Conservation (phyloP, 495 filamentous ascomycete species). For the Aspergillus kassunensis region DNA sequence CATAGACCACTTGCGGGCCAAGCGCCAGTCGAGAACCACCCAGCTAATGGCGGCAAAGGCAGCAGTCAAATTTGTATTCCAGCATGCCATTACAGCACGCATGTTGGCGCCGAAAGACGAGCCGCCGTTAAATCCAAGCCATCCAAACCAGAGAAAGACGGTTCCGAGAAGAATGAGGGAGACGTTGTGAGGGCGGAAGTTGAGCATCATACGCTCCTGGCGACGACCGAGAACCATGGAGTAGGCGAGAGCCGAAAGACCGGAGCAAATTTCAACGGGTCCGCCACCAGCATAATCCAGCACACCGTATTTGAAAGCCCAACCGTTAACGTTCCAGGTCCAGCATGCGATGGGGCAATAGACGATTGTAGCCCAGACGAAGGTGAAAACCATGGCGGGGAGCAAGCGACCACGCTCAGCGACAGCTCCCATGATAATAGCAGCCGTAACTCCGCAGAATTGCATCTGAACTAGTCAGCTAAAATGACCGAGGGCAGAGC, state of each 20-base stretch:
- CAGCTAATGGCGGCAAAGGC: conserved; percentile 85
- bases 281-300: conserved; percentile 96
- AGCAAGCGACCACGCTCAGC: conserved; percentile 92
- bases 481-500: neutral
- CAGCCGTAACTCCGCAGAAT: conserved; percentile 91
- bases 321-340: conserved; percentile 92
- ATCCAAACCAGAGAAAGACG: conserved; percentile 95
- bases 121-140: conserved; percentile 98
- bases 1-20: conserved; percentile 98
- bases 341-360: conserved; percentile 97
- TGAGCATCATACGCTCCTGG: conserved; percentile 99
- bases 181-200: conserved; percentile 94
- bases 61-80: conserved; percentile 92
- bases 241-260: conserved; percentile 88
- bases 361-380: conserved; percentile 94
- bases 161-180: conserved; percentile 95
- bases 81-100: conserved; percentile 92
- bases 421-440: conserved; percentile 86
- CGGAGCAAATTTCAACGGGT: conserved; percentile 96
- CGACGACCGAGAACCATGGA: conserved; percentile 92
- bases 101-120: conserved; percentile 96
- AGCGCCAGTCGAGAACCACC: conserved; percentile 88
- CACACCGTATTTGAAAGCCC: conserved; percentile 88
- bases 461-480: conserved; percentile 61
- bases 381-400: conserved; percentile 92